A percentile compares a stretch with the other conserved stretches of the same genome.
Conservation (phyloP, 805 yeast genomes). For the Kodamaea hsintzibuensis region DNA sequence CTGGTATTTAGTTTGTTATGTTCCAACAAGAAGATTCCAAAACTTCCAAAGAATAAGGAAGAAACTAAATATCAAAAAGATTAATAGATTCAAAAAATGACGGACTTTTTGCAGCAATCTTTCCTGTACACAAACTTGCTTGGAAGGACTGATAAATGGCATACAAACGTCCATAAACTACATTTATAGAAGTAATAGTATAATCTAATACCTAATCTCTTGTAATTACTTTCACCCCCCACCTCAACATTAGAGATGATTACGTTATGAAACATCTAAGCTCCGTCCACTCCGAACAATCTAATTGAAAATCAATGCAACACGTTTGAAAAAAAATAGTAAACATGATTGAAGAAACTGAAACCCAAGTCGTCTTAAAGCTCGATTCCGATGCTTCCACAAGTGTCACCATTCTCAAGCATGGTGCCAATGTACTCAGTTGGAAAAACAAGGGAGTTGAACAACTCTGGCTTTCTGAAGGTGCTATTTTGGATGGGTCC, state of each 20-base stretch:
- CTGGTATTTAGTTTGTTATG: slow-evolving; percentile 35
- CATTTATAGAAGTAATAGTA: neutral
- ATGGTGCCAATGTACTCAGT: slow-evolving; percentile 86
- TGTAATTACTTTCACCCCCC: neutral
- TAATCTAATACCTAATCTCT: neutral
- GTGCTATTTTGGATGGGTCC: slow-evolving; percentile 85
- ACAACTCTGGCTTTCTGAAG: slow-evolving; percentile 78
- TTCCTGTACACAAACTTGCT: too few species aligned
- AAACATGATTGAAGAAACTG: slow-evolving; percentile 54
- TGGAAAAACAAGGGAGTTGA: slow-evolving; percentile 74
- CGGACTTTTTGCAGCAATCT: too few species aligned
- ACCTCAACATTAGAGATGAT: neutral
- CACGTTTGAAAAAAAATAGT: neutral
- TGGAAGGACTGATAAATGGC: neutral
- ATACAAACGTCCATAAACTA: neutral
- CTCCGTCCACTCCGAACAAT: neutral
- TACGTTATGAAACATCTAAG: neutral
- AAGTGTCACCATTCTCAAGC: slow-evolving; percentile 67
- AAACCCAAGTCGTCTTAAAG: slow-evolving; percentile 58
- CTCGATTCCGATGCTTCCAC: slow-evolving; percentile 55
- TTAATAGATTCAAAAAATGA: too few species aligned
- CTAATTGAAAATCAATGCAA: neutral
- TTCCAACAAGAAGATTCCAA: slow-evolving; percentile 45
- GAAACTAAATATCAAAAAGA: too few species aligned
- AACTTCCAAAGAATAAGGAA: too few species aligned